Conservation (phyloP, 106 monocot species). For the Ottelia alismoides region DNA sequence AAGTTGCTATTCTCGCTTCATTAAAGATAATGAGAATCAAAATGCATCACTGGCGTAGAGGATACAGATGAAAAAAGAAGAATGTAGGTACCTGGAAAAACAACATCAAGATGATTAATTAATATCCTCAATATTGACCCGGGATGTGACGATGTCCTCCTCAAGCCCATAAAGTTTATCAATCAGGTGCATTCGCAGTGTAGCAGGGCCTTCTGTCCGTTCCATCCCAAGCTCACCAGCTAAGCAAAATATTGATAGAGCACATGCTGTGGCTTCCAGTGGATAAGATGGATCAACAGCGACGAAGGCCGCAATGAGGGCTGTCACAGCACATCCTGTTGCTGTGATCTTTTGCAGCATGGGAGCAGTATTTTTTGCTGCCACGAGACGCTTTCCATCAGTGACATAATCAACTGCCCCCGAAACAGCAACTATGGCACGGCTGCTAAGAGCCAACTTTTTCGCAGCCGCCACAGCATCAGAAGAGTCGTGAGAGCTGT, state of each 20-base stretch:
- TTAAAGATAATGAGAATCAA: too few relatives aligned
- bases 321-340: slow-evolving; percentile 72
- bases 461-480: slow-evolving; percentile 52
- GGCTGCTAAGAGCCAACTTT: slow-evolving; percentile 20
- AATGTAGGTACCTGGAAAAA: too few relatives aligned
- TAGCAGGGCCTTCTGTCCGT: slow-evolving; percentile 55
- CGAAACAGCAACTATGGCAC: slow-evolving; percentile 55
- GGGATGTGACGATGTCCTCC: slow-evolving; percentile 22
- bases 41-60: too few relatives aligned
- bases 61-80: too few relatives aligned
- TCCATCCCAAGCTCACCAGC: slow-evolving; percentile 65
- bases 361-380: slow-evolving; percentile 40
- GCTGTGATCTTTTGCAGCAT: slow-evolving; percentile 93
- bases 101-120: too few relatives aligned
- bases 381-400: slow-evolving; percentile 31
- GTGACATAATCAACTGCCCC: slow-evolving; percentile 53
- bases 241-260: slow-evolving; percentile 62
- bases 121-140: slow-evolving; percentile 28
- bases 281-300: slow-evolving; percentile 39
- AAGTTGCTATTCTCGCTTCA: too few relatives aligned
- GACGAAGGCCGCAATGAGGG: slow-evolving; percentile 74
- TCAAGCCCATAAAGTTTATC: slow-evolving; percentile 59
- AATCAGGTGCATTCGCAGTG: slow-evolving; percentile 59
- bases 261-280: slow-evolving; percentile 57
- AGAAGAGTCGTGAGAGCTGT: slow-evolving; percentile 64